Conservation (phyloP, 441 rosid genomes). For the Croton laevigatus region DNA sequence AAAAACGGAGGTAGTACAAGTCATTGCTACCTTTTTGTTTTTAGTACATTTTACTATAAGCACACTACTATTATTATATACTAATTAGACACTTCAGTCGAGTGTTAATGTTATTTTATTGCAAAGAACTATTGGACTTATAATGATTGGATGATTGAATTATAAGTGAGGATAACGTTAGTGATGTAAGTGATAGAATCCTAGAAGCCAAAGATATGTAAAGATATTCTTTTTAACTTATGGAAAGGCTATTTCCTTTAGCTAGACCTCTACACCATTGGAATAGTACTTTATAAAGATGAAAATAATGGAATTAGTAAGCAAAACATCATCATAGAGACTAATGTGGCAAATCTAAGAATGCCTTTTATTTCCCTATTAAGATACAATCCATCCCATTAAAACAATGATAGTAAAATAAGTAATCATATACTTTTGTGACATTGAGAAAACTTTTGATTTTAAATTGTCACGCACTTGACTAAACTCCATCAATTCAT, state of each 20-base stretch:
- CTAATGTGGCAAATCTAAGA: background rate
- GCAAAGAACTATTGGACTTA: conserved; percentile 10
- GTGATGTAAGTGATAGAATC: conserved; percentile 15
- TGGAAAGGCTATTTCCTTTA: conserved; percentile 25
- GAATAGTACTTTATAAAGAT: conserved; percentile 13
- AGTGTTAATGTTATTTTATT: conserved; percentile 6
- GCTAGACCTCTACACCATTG: conserved; percentile 7
- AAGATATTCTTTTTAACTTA: conserved; percentile 14
- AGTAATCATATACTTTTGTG: conserved; percentile 16
- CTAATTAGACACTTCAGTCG: background rate
- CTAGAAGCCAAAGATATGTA: conserved; percentile 20
- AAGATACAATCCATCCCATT: conserved; percentile 27
- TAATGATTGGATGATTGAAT: conserved; percentile 32
- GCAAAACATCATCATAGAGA: background rate
- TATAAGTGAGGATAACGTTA: conserved; percentile 16
- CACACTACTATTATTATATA: background rate
- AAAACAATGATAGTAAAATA: conserved; percentile 15
- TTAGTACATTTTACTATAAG: background rate
- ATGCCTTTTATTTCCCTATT: conserved; percentile 8
- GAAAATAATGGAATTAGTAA: conserved; percentile 17
- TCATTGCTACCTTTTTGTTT: no score
- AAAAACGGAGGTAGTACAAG: no score
- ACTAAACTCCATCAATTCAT: background rate
- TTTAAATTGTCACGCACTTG: background rate
- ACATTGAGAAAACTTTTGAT: background rate